phyloP scores from a whole-genome alignment of 192 early-diverging fungal genomes.

The Mortierella hygrophila region DNA sequence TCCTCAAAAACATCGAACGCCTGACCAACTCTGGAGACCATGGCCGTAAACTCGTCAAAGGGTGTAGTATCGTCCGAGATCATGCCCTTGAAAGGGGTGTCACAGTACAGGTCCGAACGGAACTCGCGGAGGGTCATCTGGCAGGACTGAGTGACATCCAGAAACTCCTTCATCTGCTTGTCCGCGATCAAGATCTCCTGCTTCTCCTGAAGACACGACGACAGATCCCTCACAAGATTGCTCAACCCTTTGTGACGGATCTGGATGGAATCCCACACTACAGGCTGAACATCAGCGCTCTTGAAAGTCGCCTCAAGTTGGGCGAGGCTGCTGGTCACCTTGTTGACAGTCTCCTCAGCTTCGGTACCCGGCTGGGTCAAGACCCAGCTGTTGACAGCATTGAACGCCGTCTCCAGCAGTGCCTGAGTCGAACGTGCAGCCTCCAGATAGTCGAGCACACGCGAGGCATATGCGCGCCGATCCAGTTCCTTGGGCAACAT shows the following conservation, averaged over 20 bases:
- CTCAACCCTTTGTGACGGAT: slow-evolving; percentile 36
- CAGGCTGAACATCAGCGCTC: slow-evolving; percentile 2
- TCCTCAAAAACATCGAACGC: slow-evolving; percentile 35
- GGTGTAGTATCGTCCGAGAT: slow-evolving; percentile 24
- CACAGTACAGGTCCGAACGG: slow-evolving; percentile 26
- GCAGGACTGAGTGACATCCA: slow-evolving; percentile 26
- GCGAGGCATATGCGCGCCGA: slow-evolving; percentile 31
- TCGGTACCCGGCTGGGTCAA: slow-evolving; percentile 21
- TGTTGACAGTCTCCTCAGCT: slow-evolving; percentile 18
- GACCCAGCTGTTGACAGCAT: slow-evolving; percentile 31
- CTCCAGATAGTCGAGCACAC: slow-evolving; percentile 43
- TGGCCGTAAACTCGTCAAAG: slow-evolving; percentile 22
- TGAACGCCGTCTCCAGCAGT: slow-evolving; percentile 30
- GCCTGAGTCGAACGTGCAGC: slow-evolving; percentile 15
- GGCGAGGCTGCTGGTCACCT: slow-evolving; percentile 10
- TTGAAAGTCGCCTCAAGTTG: slow-evolving; percentile 39
- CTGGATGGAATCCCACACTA: slow-evolving; percentile 50
- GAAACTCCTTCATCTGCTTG: slow-evolving; percentile 38
- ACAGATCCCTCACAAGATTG: slow-evolving; percentile 32
- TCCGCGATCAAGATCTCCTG: slow-evolving; percentile 35
- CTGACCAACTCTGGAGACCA: slow-evolving; percentile 17
- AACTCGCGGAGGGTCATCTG: slow-evolving; percentile 36
- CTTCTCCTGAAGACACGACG: slow-evolving; percentile 28
- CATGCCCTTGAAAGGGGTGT: slow-evolving; percentile 31
- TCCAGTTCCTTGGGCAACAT: slow-evolving; percentile 28